Evolutionary conservation across 192 early-diverging fungal genomes (phyloP).

Genomic region (Pecoramyces ruminantium): DNA sequence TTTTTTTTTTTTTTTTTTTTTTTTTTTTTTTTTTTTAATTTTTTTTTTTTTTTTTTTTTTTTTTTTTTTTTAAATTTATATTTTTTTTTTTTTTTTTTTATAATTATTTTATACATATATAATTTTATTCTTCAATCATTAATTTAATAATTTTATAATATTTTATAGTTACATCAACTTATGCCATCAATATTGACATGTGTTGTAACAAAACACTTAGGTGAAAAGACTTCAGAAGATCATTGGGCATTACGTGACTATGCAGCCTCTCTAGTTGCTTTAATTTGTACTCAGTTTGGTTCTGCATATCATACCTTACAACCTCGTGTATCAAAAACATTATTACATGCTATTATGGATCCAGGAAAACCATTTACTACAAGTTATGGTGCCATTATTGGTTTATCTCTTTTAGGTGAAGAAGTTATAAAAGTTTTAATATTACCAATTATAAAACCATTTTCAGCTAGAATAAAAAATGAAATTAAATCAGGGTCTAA

Average conservation of each 20-base stretch:
- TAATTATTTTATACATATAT: no score
- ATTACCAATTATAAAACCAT: conserved; percentile 49
- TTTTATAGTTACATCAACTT: conserved; percentile 75
- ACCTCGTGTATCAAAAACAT: conserved; percentile 72
- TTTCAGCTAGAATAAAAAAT: background rate
- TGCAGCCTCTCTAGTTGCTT: conserved; percentile 53
- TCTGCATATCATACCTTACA: conserved; percentile 71
- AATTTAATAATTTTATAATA: no score
- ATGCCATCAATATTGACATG: conserved; percentile 87
- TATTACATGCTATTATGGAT: conserved; percentile 80
- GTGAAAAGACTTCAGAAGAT: conserved; percentile 41
- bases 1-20: no score
- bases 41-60: no score
- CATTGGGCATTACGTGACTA: conserved; percentile 71
- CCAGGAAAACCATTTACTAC: conserved; percentile 62
- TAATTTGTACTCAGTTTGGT: conserved; percentile 62
- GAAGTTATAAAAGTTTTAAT: conserved; percentile 61
- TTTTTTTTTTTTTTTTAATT: no score
- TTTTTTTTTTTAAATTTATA: no score
- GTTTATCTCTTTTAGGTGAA: conserved; percentile 52
- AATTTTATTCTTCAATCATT: no score
- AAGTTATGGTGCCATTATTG: conserved; percentile 77
- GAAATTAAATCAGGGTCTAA: background rate
- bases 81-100: no score
- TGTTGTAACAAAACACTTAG: conserved; percentile 68